Base-by-base conservation (phyloP, 106 monocot genomes). In the Allium fistulosum region DNA sequence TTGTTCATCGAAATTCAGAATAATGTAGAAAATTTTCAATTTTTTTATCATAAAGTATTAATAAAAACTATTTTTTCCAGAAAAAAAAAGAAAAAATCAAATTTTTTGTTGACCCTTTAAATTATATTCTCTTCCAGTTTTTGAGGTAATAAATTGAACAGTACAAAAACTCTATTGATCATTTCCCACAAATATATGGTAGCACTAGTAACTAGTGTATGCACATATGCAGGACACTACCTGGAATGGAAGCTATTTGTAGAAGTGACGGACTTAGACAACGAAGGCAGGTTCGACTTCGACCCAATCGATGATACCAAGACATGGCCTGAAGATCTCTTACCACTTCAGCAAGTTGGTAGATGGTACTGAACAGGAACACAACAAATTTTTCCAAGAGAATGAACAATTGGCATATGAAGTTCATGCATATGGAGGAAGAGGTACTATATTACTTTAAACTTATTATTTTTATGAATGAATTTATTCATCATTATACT, bases 321-420 rank as follows among this genome's bases (percentile, higher is more conserved):
- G 94, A 94, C 85, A 0, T 94, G 94, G 94, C 94, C 87, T 8
- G 94, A 94, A 71, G 94, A 94, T 63, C 55, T 90, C 8, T 60
- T 93, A 48, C 93, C 93, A 2, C 83, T 93, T 11, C 83, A 77
- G 69, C 93, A 80, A 2, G 93, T 93, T 1, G 93, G 93, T 7
- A 76, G 93, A 28, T 93, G 52, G 93, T 93, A 5, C 81, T 93
- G 11, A 83, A 93, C 81, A 70, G 86, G 46, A 93, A 93, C 86
- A 67, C 45, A 88, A 92, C 67, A 94, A 94, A 80, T 94, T 94
- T 79, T 90, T 94, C 51, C 55, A 62, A 0, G 90, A 90, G 84
- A 94, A 94, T 63, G 90, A 90, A 77, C 90, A 94, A 76, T 80
- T 94, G 12, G 94, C 90, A 4, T 94, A 94, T 94, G 94, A 94